Base-by-base conservation (phyloP, 2,329 filamentous ascomycete genomes). In the Chaetomium olivaceum region DNA sequence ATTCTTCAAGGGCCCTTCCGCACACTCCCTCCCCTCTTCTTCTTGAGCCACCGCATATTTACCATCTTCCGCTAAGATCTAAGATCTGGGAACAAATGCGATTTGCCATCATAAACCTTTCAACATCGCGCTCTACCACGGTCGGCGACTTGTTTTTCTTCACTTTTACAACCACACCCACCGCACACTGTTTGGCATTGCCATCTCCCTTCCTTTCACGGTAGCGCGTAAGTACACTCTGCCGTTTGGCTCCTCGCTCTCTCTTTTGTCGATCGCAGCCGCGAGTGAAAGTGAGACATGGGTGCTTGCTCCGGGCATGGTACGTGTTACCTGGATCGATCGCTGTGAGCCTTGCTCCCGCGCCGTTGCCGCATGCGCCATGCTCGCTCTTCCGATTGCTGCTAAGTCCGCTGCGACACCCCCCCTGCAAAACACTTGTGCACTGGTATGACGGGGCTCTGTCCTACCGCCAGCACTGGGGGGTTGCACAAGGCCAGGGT, bases 361-460 rank as follows among this genome's bases (percentile, higher is more conserved):
- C 68, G 71, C 73, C 71, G 71, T 75, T 73, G 73, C 74, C 73
- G 73, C 73, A 73, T 73, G 74, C 73, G 74, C 75, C 76, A 74
- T 77, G 73, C 73, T 76, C 71, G 72, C 74, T 73, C 70, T 78
- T 75, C 77, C 77, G 77, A 78, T 77, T 64, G 61, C 72, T 75
- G 77, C 72, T 76, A 75, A 75, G 75, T 25, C 54, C 74, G 75
- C 74, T 75, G 63, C 60, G 65, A 31, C 48, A 31, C 60, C 74
- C 74, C 60, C 74, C 74, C 73, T 83, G 74, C 74, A 69, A 83
- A 65, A 68, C 72, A 74, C 70, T 62, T 69, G 69, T 71, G 66
- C 62, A 67, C 63, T 65, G 62, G 69, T 70, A 70, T 71, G 70
- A 67, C 66, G 62, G 62, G 62, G 39, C 36, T 39, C 62, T 36